Evolutionary conservation across 768 basidiomycete genomes (phyloP), one percentile per base, ranked within the genome.

Genomic region (Podaxis sp.): DNA sequence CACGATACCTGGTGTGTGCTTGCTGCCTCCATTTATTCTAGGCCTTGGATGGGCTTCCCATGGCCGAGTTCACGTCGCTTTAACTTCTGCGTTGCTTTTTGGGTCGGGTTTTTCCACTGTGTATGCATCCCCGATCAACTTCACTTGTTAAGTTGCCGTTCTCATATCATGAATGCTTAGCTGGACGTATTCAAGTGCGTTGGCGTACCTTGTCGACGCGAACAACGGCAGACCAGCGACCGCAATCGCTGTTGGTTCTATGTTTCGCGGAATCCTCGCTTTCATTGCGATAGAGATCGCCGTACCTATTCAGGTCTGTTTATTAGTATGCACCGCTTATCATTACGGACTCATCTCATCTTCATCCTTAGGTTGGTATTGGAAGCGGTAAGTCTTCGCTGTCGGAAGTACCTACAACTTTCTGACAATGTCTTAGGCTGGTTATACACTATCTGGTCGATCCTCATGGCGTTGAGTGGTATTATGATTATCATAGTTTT

Each of bases 191-290:
- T 52, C 73, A 3, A 77, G 74, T 56, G 74, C 89, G 0, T 75
- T 96, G 36, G 89, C 94, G 0, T 96, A 95, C 68, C 80, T 95
- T 40, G 92, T 95, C 13, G 94, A 97, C 67, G 86, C 92, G 4
- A 97, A 96, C 71, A 78, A 80, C 5, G 94, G 94, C 8, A 83
- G 90, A 28, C 90, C 91, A 1, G 86, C 88, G 3, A 85, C 85
- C 2, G 92, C 90, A 1, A 84, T 86, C 5, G 92, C 93, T 0
- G 75, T 82, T 26, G 96, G 96, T 72, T 90, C 89, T 61, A 82
- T 82, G 33, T 90, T 90, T 72, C 83, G 93, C 52, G 92, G 94
- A 0, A 49, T 81, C 3, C 74, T 82, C 15, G 92, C 88, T 2
- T 90, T 90, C 70, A 69, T 90, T 17, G 84, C 86, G 1, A 85